Conservation (phyloP, 345 rosid species). For the Reutealis trisperma region DNA sequence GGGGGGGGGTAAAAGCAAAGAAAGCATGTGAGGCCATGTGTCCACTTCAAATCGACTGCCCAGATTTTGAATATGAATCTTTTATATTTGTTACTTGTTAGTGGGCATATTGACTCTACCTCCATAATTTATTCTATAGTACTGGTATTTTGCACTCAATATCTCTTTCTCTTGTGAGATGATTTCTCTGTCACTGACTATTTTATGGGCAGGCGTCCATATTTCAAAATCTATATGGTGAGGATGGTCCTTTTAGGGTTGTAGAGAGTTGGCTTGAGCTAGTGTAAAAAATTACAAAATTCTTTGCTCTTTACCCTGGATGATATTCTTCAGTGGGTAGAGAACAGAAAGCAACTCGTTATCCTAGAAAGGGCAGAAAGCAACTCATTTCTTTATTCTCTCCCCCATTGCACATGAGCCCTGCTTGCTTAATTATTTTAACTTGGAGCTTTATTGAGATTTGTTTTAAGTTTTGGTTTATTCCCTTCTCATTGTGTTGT, state of each 20-base stretch:
- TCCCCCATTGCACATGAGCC: no score
- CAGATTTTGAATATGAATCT: constrained; percentile 6
- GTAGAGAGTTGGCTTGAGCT: no score
- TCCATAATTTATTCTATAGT: constrained; percentile 14
- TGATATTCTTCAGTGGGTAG: not conserved
- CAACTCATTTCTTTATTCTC: no score
- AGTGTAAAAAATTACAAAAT: no score
- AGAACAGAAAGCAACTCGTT: no score
- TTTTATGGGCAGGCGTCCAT: constrained; percentile 11
- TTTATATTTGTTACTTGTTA: not conserved
- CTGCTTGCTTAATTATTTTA: not conserved
- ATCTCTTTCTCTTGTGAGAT: no score
- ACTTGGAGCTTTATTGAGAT: not conserved
- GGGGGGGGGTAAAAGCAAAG: constrained; percentile 24
- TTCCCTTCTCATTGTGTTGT: not conserved
- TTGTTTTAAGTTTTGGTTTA: not conserved
- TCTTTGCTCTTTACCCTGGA: not conserved
- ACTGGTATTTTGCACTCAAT: not conserved
- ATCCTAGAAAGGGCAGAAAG: no score
- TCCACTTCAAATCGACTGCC: not conserved
- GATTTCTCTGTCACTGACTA: no score
- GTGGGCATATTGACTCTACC: not conserved
- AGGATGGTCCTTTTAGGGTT: no score
- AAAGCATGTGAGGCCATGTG: constrained; percentile 31
- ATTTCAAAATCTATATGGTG: constrained; percentile 5